These are phyloP conservation scores for Ceratocystis colombiana DNA, from an alignment of 2,329 filamentous ascomycete species.

Conservation along the genomic window DNA sequence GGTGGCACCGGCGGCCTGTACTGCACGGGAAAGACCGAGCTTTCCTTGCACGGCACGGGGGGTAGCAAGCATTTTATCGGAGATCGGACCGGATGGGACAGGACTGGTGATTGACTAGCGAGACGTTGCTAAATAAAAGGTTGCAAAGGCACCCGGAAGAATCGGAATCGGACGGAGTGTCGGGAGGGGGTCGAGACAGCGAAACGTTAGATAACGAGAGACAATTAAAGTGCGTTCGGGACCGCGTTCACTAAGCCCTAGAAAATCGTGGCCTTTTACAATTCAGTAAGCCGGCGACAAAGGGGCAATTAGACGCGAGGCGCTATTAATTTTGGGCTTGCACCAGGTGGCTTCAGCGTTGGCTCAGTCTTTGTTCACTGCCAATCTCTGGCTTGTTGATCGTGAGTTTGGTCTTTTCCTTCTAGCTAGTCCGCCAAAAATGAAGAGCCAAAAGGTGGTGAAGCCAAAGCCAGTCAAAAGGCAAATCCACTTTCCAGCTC, in stretches of 20 bases:
- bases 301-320: neutral
- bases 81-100: constrained; percentile 30
- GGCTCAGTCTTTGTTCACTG: constrained; percentile 1
- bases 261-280: neutral
- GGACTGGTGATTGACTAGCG: constrained; percentile 26
- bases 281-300: neutral
- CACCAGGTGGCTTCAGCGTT: neutral
- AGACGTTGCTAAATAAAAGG: neutral
- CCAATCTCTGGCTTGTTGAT: neutral
- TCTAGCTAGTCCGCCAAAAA: neutral
- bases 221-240: neutral
- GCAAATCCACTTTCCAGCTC: constrained; percentile 24
- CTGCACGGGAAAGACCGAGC: constrained; percentile 30
- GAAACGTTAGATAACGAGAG: neutral
- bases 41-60: constrained; percentile 35
- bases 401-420: neutral
- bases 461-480: constrained; percentile 24
- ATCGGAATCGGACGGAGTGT: neutral
- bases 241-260: neutral
- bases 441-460: constrained; percentile 25
- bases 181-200: neutral
- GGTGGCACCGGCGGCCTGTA: constrained; percentile 36
- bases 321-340: neutral
- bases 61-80: constrained; percentile 37
- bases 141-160: neutral